Evolutionary conservation across 345 rosid genomes (phyloP), one percentile per base, ranked within the genome.

Genomic region (Lepidium aucheri): DNA sequence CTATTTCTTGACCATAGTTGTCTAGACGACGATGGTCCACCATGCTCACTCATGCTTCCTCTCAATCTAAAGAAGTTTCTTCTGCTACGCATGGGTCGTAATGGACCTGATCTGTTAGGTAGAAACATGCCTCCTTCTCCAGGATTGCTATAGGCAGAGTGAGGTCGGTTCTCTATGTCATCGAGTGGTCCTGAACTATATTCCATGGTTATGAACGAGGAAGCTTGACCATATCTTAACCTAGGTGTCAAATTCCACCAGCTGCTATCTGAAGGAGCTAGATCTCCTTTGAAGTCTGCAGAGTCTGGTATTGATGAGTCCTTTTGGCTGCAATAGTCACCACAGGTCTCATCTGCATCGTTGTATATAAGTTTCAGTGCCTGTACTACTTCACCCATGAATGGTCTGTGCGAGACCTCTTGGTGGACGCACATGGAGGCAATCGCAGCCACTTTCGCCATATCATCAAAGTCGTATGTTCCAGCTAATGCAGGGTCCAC

Each of bases 371-470:
- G 85, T 77, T 95, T 95, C 68, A 95, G 80, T 32, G 99, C 99
- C 83, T 95, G 99, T 73, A 95, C 99, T 10, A 95, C 99, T 83
- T 95, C 99, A 42, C 99, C 99, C 99, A 95, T 95, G 70, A 95
- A 95, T 9, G 99, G 99, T 59, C 99, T 75, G 68, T 86, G 83
- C 5, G 97, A 78, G 53, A 95, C 99, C 78, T 95, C 99, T 1
- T 86, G 89, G 73, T 95, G 96, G 53, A 95, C 97, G 38, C 99
- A 95, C 95, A 95, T 87, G 42, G 96, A 89, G 52, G 99, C 99
- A 67, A 95, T 95, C 42, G 97, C 89, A 28, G 99, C 96, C 73
- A 95, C 97, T 81, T 89, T 89, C 15, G 96, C 99, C 91, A 95
- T 81, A 79, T 95, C 87, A 45, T 91, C 90, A 35, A 95, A 89